phyloP scores from a whole-genome alignment of 1,284 basidiomycete genomes.

The Pascua sp. region DNA sequence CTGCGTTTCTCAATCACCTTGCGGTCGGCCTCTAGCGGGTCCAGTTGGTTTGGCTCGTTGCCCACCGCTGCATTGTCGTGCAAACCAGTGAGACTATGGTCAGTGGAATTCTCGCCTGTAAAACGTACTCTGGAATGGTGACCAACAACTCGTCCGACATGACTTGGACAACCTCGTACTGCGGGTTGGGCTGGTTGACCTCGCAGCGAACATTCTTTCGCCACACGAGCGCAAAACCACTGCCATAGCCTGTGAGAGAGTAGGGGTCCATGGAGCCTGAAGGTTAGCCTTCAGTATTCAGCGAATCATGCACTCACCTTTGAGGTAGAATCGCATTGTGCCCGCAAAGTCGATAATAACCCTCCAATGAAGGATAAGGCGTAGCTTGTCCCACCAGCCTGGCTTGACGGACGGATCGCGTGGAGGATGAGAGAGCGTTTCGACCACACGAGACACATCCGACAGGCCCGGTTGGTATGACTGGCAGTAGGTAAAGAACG shows the following conservation, averaged over 20 bases:
- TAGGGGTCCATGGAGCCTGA: slow-evolving; percentile 82
- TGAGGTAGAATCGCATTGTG: slow-evolving; percentile 76
- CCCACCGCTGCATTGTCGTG: slow-evolving; percentile 54
- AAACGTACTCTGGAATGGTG: slow-evolving; percentile 71
- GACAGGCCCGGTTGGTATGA: slow-evolving; percentile 83
- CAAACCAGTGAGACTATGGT: slow-evolving; percentile 48
- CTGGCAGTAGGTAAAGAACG: slow-evolving; percentile 82
- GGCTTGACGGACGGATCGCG: slow-evolving; percentile 80
- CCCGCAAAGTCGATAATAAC: slow-evolving; percentile 68
- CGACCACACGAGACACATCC: slow-evolving; percentile 79
- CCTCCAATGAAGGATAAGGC: slow-evolving; percentile 80
- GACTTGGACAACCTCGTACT: slow-evolving; percentile 80
- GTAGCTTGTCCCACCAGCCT: slow-evolving; percentile 95
- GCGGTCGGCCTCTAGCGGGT: slow-evolving; percentile 1
- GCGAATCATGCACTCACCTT: slow-evolving; percentile 57
- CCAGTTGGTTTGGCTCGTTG: slow-evolving; percentile 2
- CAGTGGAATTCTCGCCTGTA: neutral
- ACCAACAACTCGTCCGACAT: slow-evolving; percentile 74
- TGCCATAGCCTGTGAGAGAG: slow-evolving; percentile 66
- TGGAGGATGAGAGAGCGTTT: slow-evolving; percentile 73
- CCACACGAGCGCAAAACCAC: slow-evolving; percentile 88
- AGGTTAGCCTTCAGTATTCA: slow-evolving; percentile 3
- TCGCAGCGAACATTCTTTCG: slow-evolving; percentile 69
- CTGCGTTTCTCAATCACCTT: slow-evolving; percentile 12
- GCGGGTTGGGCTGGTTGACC: slow-evolving; percentile 69